Conservation (phyloP, 306 rosid species). For the Cicer judaicum region DNA sequence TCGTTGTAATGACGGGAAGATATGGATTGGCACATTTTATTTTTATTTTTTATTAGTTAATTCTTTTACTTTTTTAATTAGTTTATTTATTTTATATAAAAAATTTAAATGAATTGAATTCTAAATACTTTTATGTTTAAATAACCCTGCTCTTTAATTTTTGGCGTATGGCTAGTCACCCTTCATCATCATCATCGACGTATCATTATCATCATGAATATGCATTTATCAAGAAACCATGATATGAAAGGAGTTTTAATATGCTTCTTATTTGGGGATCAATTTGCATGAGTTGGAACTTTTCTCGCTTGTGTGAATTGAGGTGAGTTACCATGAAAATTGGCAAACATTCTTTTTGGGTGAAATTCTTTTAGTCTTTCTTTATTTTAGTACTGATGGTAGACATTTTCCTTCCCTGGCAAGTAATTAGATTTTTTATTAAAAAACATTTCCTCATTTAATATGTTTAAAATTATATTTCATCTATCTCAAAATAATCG, state of each 20-base stretch:
- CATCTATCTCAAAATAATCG: too few species aligned
- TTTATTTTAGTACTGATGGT: not conserved
- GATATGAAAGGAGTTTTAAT: not conserved
- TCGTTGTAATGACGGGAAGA: slow-evolving; percentile 37
- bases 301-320: not conserved
- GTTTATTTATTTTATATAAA: too few species aligned
- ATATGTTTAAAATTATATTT: too few species aligned
- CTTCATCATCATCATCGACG: not conserved
- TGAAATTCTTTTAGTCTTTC: slow-evolving; percentile 28
- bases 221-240: not conserved
- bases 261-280: slow-evolving; percentile 6
- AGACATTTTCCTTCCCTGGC: not conserved
- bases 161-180: not conserved
- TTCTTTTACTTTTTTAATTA: too few species aligned
- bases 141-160: not conserved
- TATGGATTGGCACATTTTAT: too few species aligned
- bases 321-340: not conserved
- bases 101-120: too few species aligned
- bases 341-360: slow-evolving; percentile 8
- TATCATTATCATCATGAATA: not conserved
- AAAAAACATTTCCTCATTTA: too few species aligned
- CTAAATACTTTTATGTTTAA: too few species aligned
- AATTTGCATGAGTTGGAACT: slow-evolving; percentile 26
- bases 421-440: not conserved
- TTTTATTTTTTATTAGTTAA: too few species aligned